A percentile compares a stretch with the other conserved stretches of the same genome.
Conservation (phyloP, 75 land plant genomes). For the Ceratopteris richardii region DNA sequence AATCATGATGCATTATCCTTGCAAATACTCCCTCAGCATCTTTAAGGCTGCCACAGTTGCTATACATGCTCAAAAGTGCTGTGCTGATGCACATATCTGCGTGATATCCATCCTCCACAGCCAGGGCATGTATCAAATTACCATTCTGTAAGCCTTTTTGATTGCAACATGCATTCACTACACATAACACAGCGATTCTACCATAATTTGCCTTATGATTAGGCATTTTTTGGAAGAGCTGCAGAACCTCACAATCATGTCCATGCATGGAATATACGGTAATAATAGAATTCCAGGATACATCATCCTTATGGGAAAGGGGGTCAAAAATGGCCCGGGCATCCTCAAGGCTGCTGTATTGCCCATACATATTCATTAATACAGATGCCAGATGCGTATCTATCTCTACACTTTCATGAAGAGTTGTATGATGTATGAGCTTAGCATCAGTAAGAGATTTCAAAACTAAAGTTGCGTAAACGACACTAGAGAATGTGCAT, state of each 20-base stretch:
- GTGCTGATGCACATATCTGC: slow-evolving; percentile 13
- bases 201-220: slow-evolving; percentile 10
- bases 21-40: slow-evolving; percentile 8
- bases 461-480: slow-evolving; percentile 19
- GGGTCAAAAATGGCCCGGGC: slow-evolving; percentile 13
- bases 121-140: slow-evolving; percentile 19
- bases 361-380: slow-evolving; percentile 16
- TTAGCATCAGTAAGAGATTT: slow-evolving; percentile 2
- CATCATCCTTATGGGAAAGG: slow-evolving; percentile 8
- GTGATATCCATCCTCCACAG: slow-evolving; percentile 19
- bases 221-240: slow-evolving; percentile 8
- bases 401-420: too few species aligned
- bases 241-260: slow-evolving; percentile 8
- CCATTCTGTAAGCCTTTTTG: slow-evolving; percentile 7
- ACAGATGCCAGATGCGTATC: slow-evolving; percentile 6
- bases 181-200: slow-evolving; percentile 7
- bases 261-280: slow-evolving; percentile 15
- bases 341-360: slow-evolving; percentile 9
- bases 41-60: slow-evolving; percentile 9
- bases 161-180: slow-evolving; percentile 13
- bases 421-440: too few species aligned
- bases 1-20: slow-evolving; percentile 3
- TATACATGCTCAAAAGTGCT: slow-evolving; percentile 21
- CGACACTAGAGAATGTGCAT: slow-evolving; percentile 22
- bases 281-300: slow-evolving; percentile 26